phyloP scores from a whole-genome alignment of 805 yeast genomes.

The Ogataea glucozyma region DNA sequence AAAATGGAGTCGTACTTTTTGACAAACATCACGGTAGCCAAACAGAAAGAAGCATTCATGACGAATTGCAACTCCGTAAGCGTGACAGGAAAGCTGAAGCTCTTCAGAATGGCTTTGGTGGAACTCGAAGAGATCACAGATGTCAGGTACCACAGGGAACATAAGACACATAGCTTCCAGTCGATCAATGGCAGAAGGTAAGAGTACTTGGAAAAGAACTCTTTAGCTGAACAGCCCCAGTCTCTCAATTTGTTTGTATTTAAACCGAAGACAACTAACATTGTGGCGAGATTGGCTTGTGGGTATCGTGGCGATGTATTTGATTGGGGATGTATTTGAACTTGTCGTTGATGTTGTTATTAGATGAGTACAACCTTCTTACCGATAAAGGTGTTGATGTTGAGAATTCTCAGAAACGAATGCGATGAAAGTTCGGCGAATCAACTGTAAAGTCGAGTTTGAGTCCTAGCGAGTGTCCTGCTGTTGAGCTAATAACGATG shows the following conservation, averaged over 20 bases:
- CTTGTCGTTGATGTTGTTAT: no score
- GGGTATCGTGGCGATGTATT: no score
- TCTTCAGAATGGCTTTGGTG: constrained; percentile 71
- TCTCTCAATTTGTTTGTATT: constrained; percentile 11
- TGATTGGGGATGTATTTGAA: no score
- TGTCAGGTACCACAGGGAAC: constrained; percentile 76
- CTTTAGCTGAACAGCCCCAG: constrained; percentile 10
- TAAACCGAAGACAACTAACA: constrained; percentile 21
- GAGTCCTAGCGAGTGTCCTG: neutral
- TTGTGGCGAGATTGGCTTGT: no score
- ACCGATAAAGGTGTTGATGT: no score
- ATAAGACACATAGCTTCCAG: constrained; percentile 42
- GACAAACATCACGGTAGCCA: constrained; percentile 33
- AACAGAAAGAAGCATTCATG: constrained; percentile 64
- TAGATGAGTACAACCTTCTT: no score
- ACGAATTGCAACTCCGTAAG: constrained; percentile 86
- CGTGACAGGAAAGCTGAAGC: constrained; percentile 80
- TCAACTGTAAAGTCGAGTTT: neutral
- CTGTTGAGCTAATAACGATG: neutral
- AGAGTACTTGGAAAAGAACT: constrained; percentile 11
- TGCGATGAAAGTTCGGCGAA: constrained; percentile 1
- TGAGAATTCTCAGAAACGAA: no score
- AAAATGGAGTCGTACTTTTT: constrained; percentile 38
- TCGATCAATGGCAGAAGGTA: constrained; percentile 28
- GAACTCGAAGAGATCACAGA: constrained; percentile 82